A percentile compares a stretch with the other conserved stretches of the same genome.
Conservation (phyloP, 2,329 filamentous ascomycete species). For the Colletotrichum navitas region DNA sequence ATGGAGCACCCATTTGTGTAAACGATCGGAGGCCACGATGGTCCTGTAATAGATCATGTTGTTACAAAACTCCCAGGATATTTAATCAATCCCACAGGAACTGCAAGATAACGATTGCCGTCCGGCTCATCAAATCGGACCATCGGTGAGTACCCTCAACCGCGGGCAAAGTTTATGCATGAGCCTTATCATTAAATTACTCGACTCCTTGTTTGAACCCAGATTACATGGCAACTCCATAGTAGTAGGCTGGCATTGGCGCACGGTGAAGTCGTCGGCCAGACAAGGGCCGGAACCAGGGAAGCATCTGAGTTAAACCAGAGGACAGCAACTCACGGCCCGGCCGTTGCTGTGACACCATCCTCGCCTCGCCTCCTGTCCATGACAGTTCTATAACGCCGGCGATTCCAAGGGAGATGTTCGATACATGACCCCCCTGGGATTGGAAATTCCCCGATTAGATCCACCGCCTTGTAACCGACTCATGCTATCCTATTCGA, state of each 20-base stretch:
- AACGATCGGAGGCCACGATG: neutral
- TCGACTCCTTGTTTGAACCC: neutral
- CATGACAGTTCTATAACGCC: neutral
- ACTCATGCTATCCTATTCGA: neutral
- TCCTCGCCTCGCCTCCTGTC: neutral
- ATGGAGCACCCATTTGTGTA: neutral
- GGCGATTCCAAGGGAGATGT: constrained; percentile 15
- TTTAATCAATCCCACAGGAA: neutral
- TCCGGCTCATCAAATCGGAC: neutral
- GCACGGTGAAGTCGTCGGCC: neutral
- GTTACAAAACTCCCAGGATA: too few species aligned
- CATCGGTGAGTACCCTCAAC: too few species aligned
- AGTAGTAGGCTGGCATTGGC: neutral
- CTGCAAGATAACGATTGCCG: neutral
- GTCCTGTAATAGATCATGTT: too few species aligned
- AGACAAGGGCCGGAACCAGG: neutral
- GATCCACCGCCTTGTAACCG: constrained; percentile 17
- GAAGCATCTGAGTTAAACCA: neutral
- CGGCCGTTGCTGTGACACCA: constrained; percentile 5
- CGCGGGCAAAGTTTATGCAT: neutral
- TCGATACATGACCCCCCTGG: constrained; percentile 24
- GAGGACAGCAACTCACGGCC: neutral
- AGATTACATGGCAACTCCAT: too few species aligned
- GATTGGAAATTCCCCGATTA: constrained; percentile 36
- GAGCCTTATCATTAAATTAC: neutral